A percentile compares a stretch with the other conserved stretches of the same genome.
Conservation (phyloP, 129 eudicot genomes). For the Saposhnikovia divaricata region DNA sequence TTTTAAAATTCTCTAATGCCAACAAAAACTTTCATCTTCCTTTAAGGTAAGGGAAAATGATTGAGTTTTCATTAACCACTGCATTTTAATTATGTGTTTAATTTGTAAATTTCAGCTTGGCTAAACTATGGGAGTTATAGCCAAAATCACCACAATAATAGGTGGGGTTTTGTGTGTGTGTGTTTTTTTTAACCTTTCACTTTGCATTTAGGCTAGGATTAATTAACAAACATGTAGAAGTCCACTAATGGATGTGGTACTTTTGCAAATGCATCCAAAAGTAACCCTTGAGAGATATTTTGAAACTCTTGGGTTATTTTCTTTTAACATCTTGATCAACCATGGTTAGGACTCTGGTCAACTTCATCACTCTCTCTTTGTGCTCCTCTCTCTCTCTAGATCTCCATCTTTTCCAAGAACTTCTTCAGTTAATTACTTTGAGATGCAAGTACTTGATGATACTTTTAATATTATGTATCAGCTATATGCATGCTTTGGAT, state of each 20-base stretch:
- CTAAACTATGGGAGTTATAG: slow-evolving; percentile 56
- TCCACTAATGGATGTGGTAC: slow-evolving; percentile 53
- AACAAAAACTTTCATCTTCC: slow-evolving; percentile 23
- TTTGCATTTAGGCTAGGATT: slow-evolving; percentile 18
- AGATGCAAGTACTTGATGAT: slow-evolving; percentile 29
- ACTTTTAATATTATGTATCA: slow-evolving; percentile 28
- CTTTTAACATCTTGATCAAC: slow-evolving; percentile 50
- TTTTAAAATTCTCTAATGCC: not conserved
- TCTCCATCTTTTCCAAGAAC: not conserved
- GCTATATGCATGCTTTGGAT: slow-evolving; percentile 26
- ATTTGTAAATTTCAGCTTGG: slow-evolving; percentile 48
- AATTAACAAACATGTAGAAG: slow-evolving; percentile 13
- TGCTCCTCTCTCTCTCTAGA: slow-evolving; percentile 16
- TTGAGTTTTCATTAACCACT: slow-evolving; percentile 8
- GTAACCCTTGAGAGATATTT: slow-evolving; percentile 58
- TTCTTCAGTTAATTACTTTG: slow-evolving; percentile 15
- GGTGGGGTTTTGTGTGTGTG: slow-evolving; percentile 19
- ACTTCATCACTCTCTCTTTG: slow-evolving; percentile 24
- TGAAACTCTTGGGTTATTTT: slow-evolving; percentile 56
- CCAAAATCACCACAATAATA: slow-evolving; percentile 35
- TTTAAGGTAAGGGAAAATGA: slow-evolving; percentile 44
- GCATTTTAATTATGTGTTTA: slow-evolving; percentile 7
- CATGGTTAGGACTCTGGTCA: slow-evolving; percentile 94
- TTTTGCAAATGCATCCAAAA: slow-evolving; percentile 57
- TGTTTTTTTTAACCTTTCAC: slow-evolving; percentile 16